These are phyloP conservation scores for Cytospora piceae DNA, from an alignment of 2,329 filamentous ascomycete genomes.

Conservation along the genomic window DNA sequence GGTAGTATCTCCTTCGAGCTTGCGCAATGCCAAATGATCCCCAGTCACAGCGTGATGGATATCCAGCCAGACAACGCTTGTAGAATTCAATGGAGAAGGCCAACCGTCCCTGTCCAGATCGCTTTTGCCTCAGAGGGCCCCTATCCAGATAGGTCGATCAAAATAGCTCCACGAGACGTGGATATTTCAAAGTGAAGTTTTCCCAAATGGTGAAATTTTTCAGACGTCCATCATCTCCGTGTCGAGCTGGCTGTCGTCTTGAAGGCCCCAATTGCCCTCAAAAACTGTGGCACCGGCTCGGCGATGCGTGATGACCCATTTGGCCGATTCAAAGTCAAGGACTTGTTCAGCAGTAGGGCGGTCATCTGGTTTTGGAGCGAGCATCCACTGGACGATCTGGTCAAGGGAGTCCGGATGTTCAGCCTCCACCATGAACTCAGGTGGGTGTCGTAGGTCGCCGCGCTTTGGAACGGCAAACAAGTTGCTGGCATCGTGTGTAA, in stretches of 20 bases:
- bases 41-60: conserved; percentile 28
- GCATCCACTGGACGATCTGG: conserved; percentile 85
- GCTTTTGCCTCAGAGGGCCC: conserved; percentile 31
- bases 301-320: conserved; percentile 78
- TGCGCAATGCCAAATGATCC: conserved; percentile 13
- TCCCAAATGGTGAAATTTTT: conserved; percentile 36
- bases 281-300: conserved; percentile 91
- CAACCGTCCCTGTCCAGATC: conserved; percentile 31
- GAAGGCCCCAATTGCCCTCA: conserved; percentile 94
- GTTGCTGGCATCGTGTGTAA: conserved; percentile 43
- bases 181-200: conserved; percentile 30
- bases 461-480: conserved; percentile 54
- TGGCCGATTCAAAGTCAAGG: conserved; percentile 71
- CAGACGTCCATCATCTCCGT: conserved; percentile 65
- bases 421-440: conserved; percentile 85
- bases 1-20: conserved; percentile 12
- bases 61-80: conserved; percentile 33
- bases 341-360: conserved; percentile 78
- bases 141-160: conserved; percentile 42
- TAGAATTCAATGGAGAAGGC: conserved; percentile 33
- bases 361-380: conserved; percentile 70
- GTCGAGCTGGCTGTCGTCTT: conserved; percentile 53
- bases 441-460: conserved; percentile 64
- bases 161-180: conserved; percentile 32
- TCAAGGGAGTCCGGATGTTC: conserved; percentile 77